Base-by-base conservation (phyloP, 2,329 filamentous ascomycete species). In the Cladophialophora chaetospira region DNA sequence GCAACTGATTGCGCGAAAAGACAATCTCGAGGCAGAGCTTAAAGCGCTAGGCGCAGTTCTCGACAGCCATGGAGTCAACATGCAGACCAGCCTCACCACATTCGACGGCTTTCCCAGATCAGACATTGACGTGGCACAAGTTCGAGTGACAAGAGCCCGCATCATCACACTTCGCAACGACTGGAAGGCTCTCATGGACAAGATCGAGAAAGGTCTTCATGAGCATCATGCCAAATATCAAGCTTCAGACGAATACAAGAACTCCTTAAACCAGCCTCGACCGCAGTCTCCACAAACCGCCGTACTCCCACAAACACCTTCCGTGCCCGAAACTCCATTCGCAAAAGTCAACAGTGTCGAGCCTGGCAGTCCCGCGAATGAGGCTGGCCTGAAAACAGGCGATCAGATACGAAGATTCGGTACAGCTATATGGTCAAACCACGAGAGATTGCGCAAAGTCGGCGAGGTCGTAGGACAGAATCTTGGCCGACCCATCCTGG, bases 71-170 rank as follows among this genome's bases (percentile, higher is more conserved):
- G 86, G 88, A 42, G 93, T 96, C 51, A 87, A 88, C 67, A 99
- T 99, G 94, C 87, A 88, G 67, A 97, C 94, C 5, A 81, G 85
- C 56, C 83, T 99, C 35, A 84, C 91, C 21, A 97, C 93, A 11
- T 83, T 86, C 60, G 94, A 97, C 74, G 94, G 94, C 45, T 99
- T 90, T 71, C 94, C 94, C 28, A 84, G 94, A 70, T 87, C 89
- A 67, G 94, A 99, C 73, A 87, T 99, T 63, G 94, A 99, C 72
- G 88, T 99, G 61, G 88, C 94, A 23, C 93, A 97, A 75, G 90
- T 99, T 70, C 89, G 94, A 60, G 96, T 91, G n/a, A 96, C 92
- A 33, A 83, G 94, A 72, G 84, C 92, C 25, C 86, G 89, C 59
- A 96, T 99, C 65, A 94, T 97, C 65, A 81, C 87, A 65, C 80